Evolutionary conservation across 345 rosid species (phyloP).

Genomic region (Bruguiera parviflora): DNA sequence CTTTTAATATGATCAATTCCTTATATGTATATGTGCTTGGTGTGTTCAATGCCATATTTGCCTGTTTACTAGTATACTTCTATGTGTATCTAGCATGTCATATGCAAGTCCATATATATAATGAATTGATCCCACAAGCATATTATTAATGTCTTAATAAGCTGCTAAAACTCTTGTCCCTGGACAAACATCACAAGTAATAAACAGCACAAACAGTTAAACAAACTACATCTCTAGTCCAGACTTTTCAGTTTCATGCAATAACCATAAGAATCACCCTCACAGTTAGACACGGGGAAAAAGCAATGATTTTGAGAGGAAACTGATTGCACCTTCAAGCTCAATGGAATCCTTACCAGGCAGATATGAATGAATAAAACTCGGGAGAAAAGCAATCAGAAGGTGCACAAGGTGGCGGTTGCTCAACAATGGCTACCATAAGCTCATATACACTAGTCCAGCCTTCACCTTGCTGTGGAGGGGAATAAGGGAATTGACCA

Average conservation of each 20-base stretch:
- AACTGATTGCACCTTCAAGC: not conserved
- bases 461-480: conserved; percentile 57
- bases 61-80: too few species aligned
- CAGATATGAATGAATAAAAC: conserved; percentile 83
- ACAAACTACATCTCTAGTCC: not conserved
- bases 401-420: conserved; percentile 71
- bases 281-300: not conserved
- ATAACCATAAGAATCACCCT: not conserved
- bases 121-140: not conserved
- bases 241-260: not conserved
- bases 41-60: too few species aligned
- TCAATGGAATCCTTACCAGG: conserved; percentile 48
- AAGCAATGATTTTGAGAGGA: not conserved
- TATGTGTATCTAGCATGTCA: too few species aligned
- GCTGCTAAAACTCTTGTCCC: not conserved
- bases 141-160: not conserved
- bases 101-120: too few species aligned
- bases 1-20: too few species aligned
- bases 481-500: conserved; percentile 75
- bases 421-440: conserved; percentile 81
- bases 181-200: not conserved
- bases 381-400: conserved; percentile 66
- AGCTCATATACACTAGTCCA: conserved; percentile 81
- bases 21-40: too few species aligned
- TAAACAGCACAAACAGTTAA: not conserved